Evolutionary conservation across 2,329 filamentous ascomycete species (phyloP).

Genomic region (Scedosporium dehoogii): DNA sequence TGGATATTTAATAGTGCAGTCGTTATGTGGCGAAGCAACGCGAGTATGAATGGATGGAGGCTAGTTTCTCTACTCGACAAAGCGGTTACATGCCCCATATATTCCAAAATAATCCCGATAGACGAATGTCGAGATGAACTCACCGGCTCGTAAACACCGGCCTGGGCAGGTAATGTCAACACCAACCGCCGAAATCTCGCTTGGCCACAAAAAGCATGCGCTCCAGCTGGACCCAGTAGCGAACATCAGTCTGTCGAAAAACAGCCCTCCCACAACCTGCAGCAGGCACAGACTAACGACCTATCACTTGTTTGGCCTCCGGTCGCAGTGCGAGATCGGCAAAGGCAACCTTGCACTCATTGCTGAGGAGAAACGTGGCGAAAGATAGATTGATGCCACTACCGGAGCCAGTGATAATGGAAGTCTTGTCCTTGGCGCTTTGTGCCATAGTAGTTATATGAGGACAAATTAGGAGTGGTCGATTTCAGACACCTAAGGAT

Average conservation of each 20-base stretch:
- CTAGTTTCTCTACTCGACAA: too few species aligned
- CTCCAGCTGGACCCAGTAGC: conserved; percentile 27
- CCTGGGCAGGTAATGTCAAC: conserved; percentile 34
- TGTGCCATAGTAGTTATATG: too few species aligned
- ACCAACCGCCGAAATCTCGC: conserved; percentile 22
- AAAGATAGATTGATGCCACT: conserved; percentile 34
- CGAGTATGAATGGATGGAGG: too few species aligned
- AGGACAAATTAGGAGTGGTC: too few species aligned
- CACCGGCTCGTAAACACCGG: conserved; percentile 34
- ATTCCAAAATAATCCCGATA: too few species aligned
- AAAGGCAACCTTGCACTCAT: conserved; percentile 33
- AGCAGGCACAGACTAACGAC: conserved; percentile 10
- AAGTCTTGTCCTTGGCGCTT: conserved; percentile 14
- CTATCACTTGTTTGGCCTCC: conserved; percentile 26
- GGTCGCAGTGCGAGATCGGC: conserved; percentile 32
- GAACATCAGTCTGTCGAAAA: conserved; percentile 34
- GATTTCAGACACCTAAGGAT: too few species aligned
- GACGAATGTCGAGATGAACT: too few species aligned
- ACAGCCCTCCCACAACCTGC: conserved; percentile 20
- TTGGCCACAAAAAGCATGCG: conserved; percentile 24
- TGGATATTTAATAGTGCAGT: too few species aligned
- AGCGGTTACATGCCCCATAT: too few species aligned
- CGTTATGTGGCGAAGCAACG: too few species aligned
- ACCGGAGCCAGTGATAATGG: conserved; percentile 19
- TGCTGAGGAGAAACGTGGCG: conserved; percentile 28